A percentile compares a stretch with the other conserved stretches of the same genome.
Conservation (phyloP, 305 asterid species). For the Lippia alba region DNA sequence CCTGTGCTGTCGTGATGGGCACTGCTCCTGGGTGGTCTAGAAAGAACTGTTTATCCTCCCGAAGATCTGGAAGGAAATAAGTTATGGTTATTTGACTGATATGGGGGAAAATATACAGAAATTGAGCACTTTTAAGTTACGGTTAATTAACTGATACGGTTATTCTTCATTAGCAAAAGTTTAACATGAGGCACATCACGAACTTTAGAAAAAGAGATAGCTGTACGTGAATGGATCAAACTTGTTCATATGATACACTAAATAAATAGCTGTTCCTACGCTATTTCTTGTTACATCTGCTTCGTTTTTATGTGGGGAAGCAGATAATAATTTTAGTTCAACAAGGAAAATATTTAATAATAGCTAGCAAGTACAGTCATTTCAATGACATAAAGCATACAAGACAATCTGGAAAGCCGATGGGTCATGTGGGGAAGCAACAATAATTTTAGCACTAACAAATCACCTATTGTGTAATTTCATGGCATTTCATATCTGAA, state of each 20-base stretch:
- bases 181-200: not conserved
- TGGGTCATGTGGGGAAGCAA: conserved; percentile 6
- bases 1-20: conserved; percentile 51
- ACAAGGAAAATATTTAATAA: not conserved
- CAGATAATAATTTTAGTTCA: too few relatives aligned
- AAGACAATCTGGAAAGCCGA: not conserved
- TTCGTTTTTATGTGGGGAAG: too few relatives aligned
- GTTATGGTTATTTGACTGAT: conserved; percentile 17
- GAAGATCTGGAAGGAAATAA: conserved; percentile 48
- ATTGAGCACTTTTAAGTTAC: too few relatives aligned
- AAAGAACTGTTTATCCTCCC: conserved; percentile 57
- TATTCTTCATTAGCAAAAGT: not conserved
- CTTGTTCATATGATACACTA: too few relatives aligned
- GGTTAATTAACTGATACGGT: too few relatives aligned
- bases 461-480: not conserved
- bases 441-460: conserved; percentile 2
- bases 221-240: too few relatives aligned
- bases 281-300: too few relatives aligned
- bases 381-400: not conserved
- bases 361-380: not conserved
- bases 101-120: not conserved
- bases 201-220: not conserved
- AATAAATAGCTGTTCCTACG: too few relatives aligned
- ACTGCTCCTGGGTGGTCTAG: conserved; percentile 55
- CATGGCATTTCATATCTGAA: conserved; percentile 12